Percentiles rank a stretch among this genome's conserved stretches.
phyloP scores from a whole-genome alignment of 805 yeast species.

The Candida taoyuanica region DNA sequence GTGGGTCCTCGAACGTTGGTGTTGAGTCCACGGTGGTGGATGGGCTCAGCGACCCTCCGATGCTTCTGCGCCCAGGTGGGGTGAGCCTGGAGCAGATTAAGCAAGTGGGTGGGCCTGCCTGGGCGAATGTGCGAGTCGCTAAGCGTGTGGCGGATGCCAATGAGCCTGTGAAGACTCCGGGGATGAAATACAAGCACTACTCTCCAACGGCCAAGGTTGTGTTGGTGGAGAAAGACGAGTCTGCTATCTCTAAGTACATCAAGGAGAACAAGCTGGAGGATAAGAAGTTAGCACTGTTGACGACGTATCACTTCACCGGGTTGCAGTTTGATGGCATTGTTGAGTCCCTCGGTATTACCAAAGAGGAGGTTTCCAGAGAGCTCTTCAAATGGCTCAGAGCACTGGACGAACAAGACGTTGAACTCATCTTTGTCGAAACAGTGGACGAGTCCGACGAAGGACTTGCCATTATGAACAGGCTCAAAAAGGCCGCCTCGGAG shows the following conservation, averaged over 20 bases:
- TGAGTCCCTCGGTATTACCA: slow-evolving; percentile 38
- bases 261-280: slow-evolving; percentile 21
- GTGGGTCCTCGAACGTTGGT: slow-evolving; percentile 86
- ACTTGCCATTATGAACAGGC: slow-evolving; percentile 89
- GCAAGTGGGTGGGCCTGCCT: slow-evolving; percentile 56
- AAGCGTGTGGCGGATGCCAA: slow-evolving; percentile 56
- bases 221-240: slow-evolving; percentile 44
- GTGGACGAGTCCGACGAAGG: slow-evolving; percentile 75
- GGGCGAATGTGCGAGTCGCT: slow-evolving; percentile 63
- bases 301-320: slow-evolving; percentile 29
- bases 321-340: slow-evolving; percentile 20
- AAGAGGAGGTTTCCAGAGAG: slow-evolving; percentile 63
- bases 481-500: slow-evolving; percentile 74
- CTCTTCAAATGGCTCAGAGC: slow-evolving; percentile 70
- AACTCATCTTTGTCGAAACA: slow-evolving; percentile 79
- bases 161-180: slow-evolving; percentile 87
- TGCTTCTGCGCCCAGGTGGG: slow-evolving; percentile 92
- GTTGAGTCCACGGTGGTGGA: slow-evolving; percentile 93
- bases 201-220: slow-evolving; percentile 86
- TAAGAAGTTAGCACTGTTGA: slow-evolving; percentile 48
- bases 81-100: slow-evolving; percentile 73
- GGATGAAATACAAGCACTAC: slow-evolving; percentile 96
- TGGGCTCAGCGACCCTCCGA: slow-evolving; percentile 81
- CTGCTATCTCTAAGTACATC: slow-evolving; percentile 28
- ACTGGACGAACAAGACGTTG: slow-evolving; percentile 62